Percentiles rank a stretch among this genome's conserved stretches.
phyloP scores from a whole-genome alignment of 352 stramenopile genomes.

The Phytophthora ramorum region DNA sequence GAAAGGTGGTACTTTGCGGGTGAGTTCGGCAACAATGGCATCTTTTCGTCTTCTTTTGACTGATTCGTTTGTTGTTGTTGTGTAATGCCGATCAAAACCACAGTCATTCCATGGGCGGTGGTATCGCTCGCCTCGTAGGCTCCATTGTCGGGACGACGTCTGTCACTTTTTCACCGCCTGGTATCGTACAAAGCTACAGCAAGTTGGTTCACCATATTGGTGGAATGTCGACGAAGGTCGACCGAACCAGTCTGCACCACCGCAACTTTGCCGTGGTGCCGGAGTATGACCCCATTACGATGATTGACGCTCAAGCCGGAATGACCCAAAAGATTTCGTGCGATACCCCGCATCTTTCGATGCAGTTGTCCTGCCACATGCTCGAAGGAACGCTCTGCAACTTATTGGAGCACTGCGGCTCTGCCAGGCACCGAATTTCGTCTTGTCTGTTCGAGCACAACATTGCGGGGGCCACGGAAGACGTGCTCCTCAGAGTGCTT shows the following conservation, averaged over 20 bases:
- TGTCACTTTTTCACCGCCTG: slow-evolving; percentile 88
- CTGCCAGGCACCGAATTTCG: slow-evolving; percentile 61
- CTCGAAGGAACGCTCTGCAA: slow-evolving; percentile 91
- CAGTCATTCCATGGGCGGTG: slow-evolving; percentile 78
- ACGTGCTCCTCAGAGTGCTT: slow-evolving; percentile 54
- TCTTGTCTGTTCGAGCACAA: slow-evolving; percentile 82
- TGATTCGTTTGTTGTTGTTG: too few species aligned
- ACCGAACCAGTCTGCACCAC: slow-evolving; percentile 82
- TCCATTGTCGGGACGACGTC: slow-evolving; percentile 79
- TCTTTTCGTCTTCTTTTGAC: too few species aligned
- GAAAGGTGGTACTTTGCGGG: slow-evolving; percentile 86
- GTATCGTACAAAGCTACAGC: slow-evolving; percentile 89
- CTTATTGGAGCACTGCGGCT: slow-evolving; percentile 80
- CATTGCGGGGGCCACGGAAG: slow-evolving; percentile 74
- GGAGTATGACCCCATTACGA: slow-evolving; percentile 89
- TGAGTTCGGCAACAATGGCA: too few species aligned
- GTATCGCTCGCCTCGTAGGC: slow-evolving; percentile 85
- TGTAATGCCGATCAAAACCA: slow-evolving; percentile 31
- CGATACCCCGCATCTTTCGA: slow-evolving; percentile 85
- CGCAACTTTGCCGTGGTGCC: slow-evolving; percentile 86
- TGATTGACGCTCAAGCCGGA: slow-evolving; percentile 89
- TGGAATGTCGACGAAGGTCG: slow-evolving; percentile 73
- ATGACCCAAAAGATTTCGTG: slow-evolving; percentile 93
- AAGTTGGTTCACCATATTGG: slow-evolving; percentile 88
- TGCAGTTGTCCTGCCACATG: slow-evolving; percentile 93